These are phyloP conservation scores for Vigna hirtella DNA, from an alignment of 306 rosid genomes.

Conservation along the genomic window DNA sequence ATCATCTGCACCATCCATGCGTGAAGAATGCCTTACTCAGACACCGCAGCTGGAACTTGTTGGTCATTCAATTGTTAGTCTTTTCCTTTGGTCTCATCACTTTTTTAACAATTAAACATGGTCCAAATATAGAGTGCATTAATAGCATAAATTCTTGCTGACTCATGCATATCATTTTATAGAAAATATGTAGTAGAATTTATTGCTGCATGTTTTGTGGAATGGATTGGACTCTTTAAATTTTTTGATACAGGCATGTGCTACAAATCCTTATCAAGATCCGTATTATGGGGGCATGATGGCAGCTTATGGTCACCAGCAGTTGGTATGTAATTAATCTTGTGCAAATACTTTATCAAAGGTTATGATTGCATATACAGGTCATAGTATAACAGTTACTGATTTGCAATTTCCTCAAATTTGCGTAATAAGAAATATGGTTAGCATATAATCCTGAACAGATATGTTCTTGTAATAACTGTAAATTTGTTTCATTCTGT, in stretches of 20 bases:
- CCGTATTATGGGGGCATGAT: conserved; percentile 86
- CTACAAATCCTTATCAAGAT: conserved; percentile 90
- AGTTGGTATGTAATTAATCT: conserved; percentile 64
- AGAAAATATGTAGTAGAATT: conserved; percentile 35
- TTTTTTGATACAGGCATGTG: conserved; percentile 83
- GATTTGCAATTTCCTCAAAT: conserved; percentile 29
- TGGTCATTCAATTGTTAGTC: conserved; percentile 92
- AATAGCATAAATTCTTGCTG: conserved; percentile 8
- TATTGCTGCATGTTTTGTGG: conserved; percentile 43
- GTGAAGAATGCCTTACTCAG: conserved; percentile 61
- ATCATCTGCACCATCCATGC: conserved; percentile 59
- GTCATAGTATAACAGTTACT: background rate
- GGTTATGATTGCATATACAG: conserved; percentile 22
- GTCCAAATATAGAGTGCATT: conserved; percentile 31
- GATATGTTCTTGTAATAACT: conserved; percentile 18
- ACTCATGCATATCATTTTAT: conserved; percentile 37
- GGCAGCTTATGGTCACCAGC: conserved; percentile 87
- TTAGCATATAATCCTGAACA: conserved; percentile 11
- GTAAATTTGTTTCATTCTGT: background rate
- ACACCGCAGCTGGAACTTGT: conserved; percentile 90
- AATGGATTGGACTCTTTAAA: conserved; percentile 43
- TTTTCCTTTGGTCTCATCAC: background rate
- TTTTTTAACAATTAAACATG: conserved; percentile 17
- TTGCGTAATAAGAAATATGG: conserved; percentile 5
- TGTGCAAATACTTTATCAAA: background rate